Evolutionary conservation across 1,284 basidiomycete genomes (phyloP).

Genomic region (Ganoderma sinense): DNA sequence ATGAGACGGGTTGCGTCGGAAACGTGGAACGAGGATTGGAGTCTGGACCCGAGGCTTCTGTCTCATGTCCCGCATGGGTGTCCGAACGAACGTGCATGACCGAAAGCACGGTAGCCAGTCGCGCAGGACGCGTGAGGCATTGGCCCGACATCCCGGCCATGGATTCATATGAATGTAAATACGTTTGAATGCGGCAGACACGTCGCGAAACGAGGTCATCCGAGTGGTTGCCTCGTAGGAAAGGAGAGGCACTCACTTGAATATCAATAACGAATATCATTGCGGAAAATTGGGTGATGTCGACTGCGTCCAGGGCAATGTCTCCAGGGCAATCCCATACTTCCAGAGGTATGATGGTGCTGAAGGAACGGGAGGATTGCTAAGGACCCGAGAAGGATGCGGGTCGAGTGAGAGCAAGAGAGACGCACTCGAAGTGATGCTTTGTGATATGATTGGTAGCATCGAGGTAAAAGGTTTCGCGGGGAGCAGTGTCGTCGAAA

Average conservation of each 20-base stretch:
- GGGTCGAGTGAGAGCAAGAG: background rate
- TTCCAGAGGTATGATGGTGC: constrained; percentile 91
- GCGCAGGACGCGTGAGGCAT: background rate
- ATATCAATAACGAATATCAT: constrained; percentile 98
- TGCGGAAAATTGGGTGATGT: constrained; percentile 78
- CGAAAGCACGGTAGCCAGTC: background rate
- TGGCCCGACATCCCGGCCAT: background rate
- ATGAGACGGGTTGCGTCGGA: background rate
- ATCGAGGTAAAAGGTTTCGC: constrained; percentile 93
- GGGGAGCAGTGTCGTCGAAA: constrained; percentile 85
- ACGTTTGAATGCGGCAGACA: background rate
- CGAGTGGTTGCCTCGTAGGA: background rate
- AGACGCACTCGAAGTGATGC: constrained; percentile 82
- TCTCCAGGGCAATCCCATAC: constrained; percentile 96
- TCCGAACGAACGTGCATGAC: constrained; percentile 2
- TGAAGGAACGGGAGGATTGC: constrained; percentile 41
- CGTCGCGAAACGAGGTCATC: background rate
- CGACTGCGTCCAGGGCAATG: constrained; percentile 78
- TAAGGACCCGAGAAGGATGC: background rate
- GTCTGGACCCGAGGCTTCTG: too few relatives aligned
- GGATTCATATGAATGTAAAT: background rate
- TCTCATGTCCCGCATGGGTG: background rate
- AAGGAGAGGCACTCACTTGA: constrained; percentile 57
- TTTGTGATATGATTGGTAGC: constrained; percentile 82
- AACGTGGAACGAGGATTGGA: background rate